A percentile compares a stretch with the other conserved stretches of the same genome.
These are phyloP conservation scores for Microdochium trichocladiopsis DNA, from an alignment of 2,329 filamentous ascomycete genomes.

Conservation along the genomic window DNA sequence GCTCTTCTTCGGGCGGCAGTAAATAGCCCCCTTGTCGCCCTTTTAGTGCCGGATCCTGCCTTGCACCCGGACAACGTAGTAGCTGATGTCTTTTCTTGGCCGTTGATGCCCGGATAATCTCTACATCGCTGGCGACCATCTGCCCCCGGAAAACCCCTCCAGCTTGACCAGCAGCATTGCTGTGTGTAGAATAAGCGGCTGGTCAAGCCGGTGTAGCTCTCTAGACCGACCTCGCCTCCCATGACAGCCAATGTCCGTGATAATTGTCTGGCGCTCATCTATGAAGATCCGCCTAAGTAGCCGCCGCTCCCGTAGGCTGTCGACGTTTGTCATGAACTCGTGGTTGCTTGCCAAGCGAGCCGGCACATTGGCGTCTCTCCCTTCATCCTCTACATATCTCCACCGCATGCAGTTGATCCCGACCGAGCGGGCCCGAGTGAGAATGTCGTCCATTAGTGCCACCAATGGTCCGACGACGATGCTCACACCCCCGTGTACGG, in stretches of 20 bases:
- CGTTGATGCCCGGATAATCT: no score
- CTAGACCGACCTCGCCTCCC: not conserved
- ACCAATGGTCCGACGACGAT: not conserved
- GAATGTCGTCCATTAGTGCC: not conserved
- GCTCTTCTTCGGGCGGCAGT: no score
- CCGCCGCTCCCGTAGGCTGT: not conserved
- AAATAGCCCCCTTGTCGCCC: no score
- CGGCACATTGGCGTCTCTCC: not conserved
- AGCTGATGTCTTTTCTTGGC: no score
- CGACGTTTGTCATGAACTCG: not conserved
- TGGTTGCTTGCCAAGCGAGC: not conserved
- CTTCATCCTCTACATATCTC: not conserved
- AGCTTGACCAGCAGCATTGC: no score
- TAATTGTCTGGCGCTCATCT: constrained; percentile 1
- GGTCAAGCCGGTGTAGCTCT: not conserved
- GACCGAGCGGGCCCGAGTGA: not conserved
- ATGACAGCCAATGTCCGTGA: not conserved
- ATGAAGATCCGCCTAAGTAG: constrained; percentile 1
- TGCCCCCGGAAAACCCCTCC: no score
- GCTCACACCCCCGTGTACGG: not conserved
- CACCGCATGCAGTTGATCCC: not conserved
- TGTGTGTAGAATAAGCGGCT: no score
- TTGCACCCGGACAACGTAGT: no score
- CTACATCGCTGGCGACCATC: no score
- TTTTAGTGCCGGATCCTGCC: no score